Base-by-base conservation (phyloP, 495 filamentous ascomycete species). In the Thermochaetoides thermophila region DNA sequence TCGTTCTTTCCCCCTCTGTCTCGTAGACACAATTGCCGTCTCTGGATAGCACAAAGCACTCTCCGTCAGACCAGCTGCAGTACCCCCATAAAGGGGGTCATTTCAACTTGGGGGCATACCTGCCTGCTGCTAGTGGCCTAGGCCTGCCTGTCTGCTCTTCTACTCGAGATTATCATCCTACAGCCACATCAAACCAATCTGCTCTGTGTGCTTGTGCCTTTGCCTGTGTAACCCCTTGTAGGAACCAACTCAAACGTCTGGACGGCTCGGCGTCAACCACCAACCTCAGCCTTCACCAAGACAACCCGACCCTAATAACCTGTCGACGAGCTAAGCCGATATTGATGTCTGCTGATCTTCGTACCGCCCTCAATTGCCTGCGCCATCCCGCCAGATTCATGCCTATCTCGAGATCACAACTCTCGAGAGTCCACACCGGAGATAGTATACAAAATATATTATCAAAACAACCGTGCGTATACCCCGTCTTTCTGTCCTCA, bases 321-420 rank as follows among this genome's bases (percentile, higher is more conserved):
- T n/a, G n/a, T n/a, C n/a, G n/a, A n/a, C n/a, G n/a, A n/a, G n/a
- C n/a, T n/a, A n/a, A n/a, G n/a, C n/a, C n/a, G n/a, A 59, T 32
- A 69, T 81, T 76, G 74, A 81, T 81, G 76, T 81, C 76, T 72
- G 73, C 74, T 75, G 73, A 76, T 59, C 59, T 73, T 50, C 74
- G 76, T 50, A 64, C 73, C 58, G 69, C 70, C 49, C 66, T 76
- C 48, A 67, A 74, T 39, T 79, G 74, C 48, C 61, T 80, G 51
- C 69, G 74, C 43, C 73, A 74, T 55, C 75, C 76, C 32, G 70
- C 71, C 55, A 71, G 76, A 60, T 73, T 78, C 59, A 69, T 73
- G 68, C 63, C 71, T 55, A 65, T 79, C 49, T 77, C 75, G 57
- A 79, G 75, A 71, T 64, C 71, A 31, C 75, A 79, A 51, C 61